Conservation (phyloP, 1,284 basidiomycete species). For the Macrocybe sp. region DNA sequence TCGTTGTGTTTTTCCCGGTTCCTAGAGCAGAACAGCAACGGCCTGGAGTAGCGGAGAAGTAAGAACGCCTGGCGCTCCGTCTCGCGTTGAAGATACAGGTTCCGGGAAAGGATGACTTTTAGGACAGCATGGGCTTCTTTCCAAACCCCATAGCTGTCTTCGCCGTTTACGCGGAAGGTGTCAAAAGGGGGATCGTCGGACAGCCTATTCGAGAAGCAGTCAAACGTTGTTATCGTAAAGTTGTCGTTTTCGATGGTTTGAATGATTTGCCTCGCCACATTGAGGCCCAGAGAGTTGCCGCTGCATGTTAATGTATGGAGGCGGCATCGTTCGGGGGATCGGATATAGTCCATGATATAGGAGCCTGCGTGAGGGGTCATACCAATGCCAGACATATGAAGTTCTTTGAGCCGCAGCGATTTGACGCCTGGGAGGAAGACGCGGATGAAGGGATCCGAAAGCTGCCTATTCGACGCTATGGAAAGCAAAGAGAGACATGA, state of each 20-base stretch:
- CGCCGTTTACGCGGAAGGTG: constrained; percentile 5
- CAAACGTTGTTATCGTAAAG: constrained; percentile 44
- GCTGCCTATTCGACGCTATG: constrained; percentile 35
- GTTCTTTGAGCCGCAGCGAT: constrained; percentile 42
- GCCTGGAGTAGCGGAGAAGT: constrained; percentile 47
- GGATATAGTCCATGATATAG: constrained; percentile 43
- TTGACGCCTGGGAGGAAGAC: constrained; percentile 44
- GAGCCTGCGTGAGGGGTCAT: constrained; percentile 43
- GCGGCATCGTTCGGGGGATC: constrained; percentile 44
- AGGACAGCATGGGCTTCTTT: constrained; percentile 34
- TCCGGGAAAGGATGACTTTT: constrained; percentile 39
- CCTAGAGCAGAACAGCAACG: constrained; percentile 36
- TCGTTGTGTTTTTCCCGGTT: too few relatives aligned
- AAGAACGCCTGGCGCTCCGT: constrained; percentile 45
- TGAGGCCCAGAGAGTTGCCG: constrained; percentile 48
- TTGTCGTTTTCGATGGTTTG: constrained; percentile 42
- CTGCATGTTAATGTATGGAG: constrained; percentile 50
- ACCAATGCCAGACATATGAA: constrained; percentile 50
- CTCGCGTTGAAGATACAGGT: constrained; percentile 39
- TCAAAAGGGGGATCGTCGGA: constrained; percentile 8
- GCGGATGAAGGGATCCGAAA: constrained; percentile 46
- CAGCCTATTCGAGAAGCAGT: constrained; percentile 46
- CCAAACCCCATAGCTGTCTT: constrained; percentile 19
- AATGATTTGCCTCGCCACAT: constrained; percentile 40
- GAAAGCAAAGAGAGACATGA: constrained; percentile 42